Evolutionary conservation across 139 green algal genomes (phyloP).

Genomic region (Chlorella sp.): DNA sequence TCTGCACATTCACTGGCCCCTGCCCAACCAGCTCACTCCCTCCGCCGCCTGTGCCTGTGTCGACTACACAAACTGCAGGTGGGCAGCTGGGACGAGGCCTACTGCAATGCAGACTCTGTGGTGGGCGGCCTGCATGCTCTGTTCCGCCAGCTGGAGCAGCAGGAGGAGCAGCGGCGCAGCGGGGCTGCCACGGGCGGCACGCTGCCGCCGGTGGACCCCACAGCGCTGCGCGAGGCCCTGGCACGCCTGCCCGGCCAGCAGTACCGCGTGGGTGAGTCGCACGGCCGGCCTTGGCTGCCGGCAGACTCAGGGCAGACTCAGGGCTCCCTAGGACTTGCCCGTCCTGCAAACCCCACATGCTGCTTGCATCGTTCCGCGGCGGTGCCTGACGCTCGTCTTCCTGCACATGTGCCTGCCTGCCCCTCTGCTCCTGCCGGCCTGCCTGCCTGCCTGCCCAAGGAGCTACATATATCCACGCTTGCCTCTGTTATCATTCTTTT

Average conservation of each 20-base stretch:
- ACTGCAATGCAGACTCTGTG: slow-evolving; percentile 36
- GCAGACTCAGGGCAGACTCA: neutral
- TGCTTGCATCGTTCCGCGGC: neutral
- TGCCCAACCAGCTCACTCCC: no score
- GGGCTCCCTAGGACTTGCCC: no score
- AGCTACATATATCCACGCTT: neutral
- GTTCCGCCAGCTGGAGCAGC: slow-evolving; percentile 55
- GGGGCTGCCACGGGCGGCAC: neutral
- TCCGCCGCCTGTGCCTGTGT: no score
- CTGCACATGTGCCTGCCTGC: no score
- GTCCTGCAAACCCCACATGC: neutral
- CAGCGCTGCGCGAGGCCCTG: slow-evolving; percentile 70
- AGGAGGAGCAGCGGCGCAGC: neutral
- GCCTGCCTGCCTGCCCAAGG: neutral
- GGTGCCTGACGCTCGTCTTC: neutral
- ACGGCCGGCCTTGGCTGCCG: neutral
- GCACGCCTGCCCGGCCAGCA: slow-evolving; percentile 37
- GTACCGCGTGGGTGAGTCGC: neutral
- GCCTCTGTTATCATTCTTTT: neutral
- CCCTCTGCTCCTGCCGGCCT: neutral
- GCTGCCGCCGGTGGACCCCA: slow-evolving; percentile 62
- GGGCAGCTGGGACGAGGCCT: neutral
- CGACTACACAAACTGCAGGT: neutral
- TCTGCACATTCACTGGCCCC: no score
- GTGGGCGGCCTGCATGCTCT: slow-evolving; percentile 64